Percentiles rank a stretch among this genome's conserved stretches.
phyloP scores from a whole-genome alignment of 257 asterid genomes.

The Forsythia viridissima region DNA sequence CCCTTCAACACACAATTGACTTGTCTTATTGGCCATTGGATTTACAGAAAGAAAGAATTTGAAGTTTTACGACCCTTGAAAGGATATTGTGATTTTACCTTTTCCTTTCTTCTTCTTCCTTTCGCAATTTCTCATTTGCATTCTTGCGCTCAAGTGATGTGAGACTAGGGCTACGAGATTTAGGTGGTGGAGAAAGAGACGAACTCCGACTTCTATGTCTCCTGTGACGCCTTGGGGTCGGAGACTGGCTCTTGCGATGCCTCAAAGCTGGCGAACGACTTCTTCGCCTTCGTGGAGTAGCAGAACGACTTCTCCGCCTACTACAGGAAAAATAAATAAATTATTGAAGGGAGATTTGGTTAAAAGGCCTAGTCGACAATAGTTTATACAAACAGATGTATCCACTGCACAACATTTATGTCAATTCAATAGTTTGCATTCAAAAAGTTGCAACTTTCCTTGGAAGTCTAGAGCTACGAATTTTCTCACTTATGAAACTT shows the following conservation, averaged over 20 bases:
- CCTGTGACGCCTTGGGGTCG: constrained; percentile 62
- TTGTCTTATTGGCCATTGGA: background rate
- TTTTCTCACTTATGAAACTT: background rate
- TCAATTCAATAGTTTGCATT: constrained; percentile 7
- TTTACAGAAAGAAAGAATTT: background rate
- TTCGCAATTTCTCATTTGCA: constrained; percentile 53
- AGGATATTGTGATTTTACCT: constrained; percentile 37
- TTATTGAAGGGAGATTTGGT: background rate
- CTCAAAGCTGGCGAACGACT: constrained; percentile 66
- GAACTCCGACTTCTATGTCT: constrained; percentile 61
- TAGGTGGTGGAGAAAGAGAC: constrained; percentile 60
- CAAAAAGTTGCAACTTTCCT: background rate
- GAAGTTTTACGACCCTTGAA: background rate
- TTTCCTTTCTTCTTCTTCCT: constrained; percentile 73
- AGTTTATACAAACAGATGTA: background rate
- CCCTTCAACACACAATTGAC: background rate
- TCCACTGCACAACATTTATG: background rate
- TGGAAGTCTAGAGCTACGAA: background rate
- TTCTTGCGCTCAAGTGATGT: constrained; percentile 49
- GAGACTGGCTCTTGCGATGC: constrained; percentile 68
- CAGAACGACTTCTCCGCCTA: constrained; percentile 71
- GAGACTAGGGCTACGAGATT: constrained; percentile 57
- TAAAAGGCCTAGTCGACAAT: background rate
- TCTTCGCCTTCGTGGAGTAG: constrained; percentile 47
- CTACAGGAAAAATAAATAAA: background rate